These are phyloP conservation scores for Forsythia suspensa DNA, from an alignment of 257 asterid species.

Conservation along the genomic window DNA sequence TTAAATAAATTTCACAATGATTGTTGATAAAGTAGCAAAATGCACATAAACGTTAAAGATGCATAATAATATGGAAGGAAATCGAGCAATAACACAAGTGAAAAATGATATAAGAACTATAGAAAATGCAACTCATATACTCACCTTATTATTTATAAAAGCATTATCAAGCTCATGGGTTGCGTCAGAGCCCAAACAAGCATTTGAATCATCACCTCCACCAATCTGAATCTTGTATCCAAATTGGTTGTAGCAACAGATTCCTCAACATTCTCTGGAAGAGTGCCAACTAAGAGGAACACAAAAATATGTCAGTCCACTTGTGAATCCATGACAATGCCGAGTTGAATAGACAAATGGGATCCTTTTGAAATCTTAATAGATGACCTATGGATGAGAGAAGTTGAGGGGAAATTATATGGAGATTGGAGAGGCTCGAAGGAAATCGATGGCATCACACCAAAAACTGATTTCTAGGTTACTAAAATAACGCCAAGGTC, in stretches of 20 bases:
- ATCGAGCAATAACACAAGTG: constrained; percentile 8
- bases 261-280: constrained; percentile 45
- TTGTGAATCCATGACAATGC: constrained; percentile 10
- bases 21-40: background rate
- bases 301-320: constrained; percentile 24
- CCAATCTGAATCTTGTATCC: constrained; percentile 58
- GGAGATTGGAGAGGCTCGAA: background rate
- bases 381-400: background rate
- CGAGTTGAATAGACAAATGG: constrained; percentile 5
- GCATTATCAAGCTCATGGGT: constrained; percentile 30
- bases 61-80: constrained; percentile 3
- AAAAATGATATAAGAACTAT: background rate
- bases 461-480: background rate
- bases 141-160: constrained; percentile 46
- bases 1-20: background rate
- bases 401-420: background rate
- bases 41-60: background rate
- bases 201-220: constrained; percentile 40
- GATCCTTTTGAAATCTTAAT: constrained; percentile 6
- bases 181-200: constrained; percentile 39
- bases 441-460: constrained; percentile 1
- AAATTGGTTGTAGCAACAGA: constrained; percentile 53
- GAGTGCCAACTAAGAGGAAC: constrained; percentile 50
- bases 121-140: constrained; percentile 11
- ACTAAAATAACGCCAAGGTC: constrained; percentile 2